A percentile compares a stretch with the other conserved stretches of the same genome.
These are phyloP conservation scores for Lodderomyces metapsilosis DNA, from an alignment of 1,139 yeast species.

Conservation along the genomic window DNA sequence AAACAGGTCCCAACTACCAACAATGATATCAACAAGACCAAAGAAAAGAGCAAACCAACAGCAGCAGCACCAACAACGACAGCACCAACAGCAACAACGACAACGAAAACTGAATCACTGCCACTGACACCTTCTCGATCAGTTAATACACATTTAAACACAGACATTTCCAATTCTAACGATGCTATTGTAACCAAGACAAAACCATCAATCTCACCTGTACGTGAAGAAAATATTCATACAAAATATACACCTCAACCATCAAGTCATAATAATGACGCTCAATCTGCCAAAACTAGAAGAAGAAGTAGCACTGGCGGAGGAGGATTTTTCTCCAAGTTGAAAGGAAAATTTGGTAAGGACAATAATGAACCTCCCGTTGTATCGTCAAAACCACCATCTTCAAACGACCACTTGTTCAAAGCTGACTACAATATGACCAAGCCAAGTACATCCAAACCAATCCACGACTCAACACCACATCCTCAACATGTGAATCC, in stretches of 20 bases:
- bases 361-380: slow-evolving; percentile 8
- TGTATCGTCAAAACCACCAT: slow-evolving; percentile 5
- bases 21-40: slow-evolving; percentile 1
- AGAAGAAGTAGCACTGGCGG: slow-evolving; percentile 6
- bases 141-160: slow-evolving; percentile 26
- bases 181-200: slow-evolving; percentile 31
- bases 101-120: background rate
- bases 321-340: slow-evolving; percentile 37
- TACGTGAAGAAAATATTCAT: slow-evolving; percentile 27
- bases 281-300: slow-evolving; percentile 11
- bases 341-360: slow-evolving; percentile 34
- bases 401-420: slow-evolving; percentile 7
- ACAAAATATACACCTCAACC: slow-evolving; percentile 6
- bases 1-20: background rate
- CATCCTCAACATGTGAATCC: slow-evolving; percentile 1
- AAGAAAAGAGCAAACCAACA: background rate
- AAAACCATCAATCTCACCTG: slow-evolving; percentile 35
- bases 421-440: slow-evolving; percentile 13
- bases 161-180: slow-evolving; percentile 36
- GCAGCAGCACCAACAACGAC: background rate
- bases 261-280: slow-evolving; percentile 4
- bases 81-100: background rate
- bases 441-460: background rate
- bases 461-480: background rate
- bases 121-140: slow-evolving; percentile 14